Conservation (phyloP, 352 stramenopile species). For the Plasmopara muralis region DNA sequence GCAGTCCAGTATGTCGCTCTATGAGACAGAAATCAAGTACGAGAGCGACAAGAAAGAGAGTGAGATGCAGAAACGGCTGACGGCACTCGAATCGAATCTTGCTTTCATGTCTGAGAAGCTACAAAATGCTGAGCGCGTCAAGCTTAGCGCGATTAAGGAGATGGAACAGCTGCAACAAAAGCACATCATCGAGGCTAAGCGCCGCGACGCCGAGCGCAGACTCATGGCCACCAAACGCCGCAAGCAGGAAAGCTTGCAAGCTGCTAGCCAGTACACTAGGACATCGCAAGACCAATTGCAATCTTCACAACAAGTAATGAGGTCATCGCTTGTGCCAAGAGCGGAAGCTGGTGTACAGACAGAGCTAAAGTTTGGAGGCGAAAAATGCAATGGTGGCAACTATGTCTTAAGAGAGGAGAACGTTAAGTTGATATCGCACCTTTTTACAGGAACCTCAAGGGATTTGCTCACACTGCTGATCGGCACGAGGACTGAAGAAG, state of each 20-base stretch:
- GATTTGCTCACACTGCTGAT: constrained; percentile 29
- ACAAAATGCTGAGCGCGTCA: constrained; percentile 53
- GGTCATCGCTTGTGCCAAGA: constrained; percentile 7
- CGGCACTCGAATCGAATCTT: constrained; percentile 51
- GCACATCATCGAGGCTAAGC: constrained; percentile 52
- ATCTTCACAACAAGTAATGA: constrained; percentile 11
- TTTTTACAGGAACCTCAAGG: constrained; percentile 31
- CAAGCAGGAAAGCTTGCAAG: constrained; percentile 47
- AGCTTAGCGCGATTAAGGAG: constrained; percentile 39
- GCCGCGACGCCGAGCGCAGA: constrained; percentile 54
- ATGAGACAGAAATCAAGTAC: constrained; percentile 44
- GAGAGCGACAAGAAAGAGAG: constrained; percentile 36
- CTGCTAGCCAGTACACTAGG: constrained; percentile 39
- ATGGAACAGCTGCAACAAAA: constrained; percentile 55
- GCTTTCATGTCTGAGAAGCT: constrained; percentile 45
- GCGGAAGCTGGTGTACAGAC: constrained; percentile 39
- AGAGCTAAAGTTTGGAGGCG: constrained; percentile 7
- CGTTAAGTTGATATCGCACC: constrained; percentile 27
- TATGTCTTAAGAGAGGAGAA: constrained; percentile 29
- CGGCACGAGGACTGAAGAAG: constrained; percentile 9
- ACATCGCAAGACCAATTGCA: constrained; percentile 23
- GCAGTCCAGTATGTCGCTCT: constrained; percentile 36
- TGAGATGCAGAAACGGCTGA: constrained; percentile 34
- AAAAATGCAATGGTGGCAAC: constrained; percentile 1
- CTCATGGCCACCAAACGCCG: constrained; percentile 60